A percentile compares a stretch with the other conserved stretches of the same genome.
These are phyloP conservation scores for Penicillium sp. DNA, from an alignment of 2,329 filamentous ascomycete species.

Conservation along the genomic window DNA sequence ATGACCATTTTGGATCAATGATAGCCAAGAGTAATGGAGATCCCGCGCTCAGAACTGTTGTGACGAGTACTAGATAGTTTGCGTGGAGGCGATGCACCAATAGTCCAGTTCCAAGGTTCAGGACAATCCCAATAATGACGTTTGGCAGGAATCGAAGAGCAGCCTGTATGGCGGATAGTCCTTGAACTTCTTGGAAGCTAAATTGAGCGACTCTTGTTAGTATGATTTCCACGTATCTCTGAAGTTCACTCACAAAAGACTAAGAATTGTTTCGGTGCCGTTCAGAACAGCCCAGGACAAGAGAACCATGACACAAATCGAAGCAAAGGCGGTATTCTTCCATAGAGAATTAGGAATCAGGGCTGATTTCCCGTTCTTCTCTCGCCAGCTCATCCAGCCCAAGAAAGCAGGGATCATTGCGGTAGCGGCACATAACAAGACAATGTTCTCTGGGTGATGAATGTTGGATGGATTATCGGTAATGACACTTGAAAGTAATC, in stretches of 20 bases:
- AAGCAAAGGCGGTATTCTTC: conserved; percentile 40
- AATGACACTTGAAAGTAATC: conserved; percentile 27
- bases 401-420: background rate
- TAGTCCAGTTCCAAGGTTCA: conserved; percentile 55
- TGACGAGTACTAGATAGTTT: conserved; percentile 50
- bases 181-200: conserved; percentile 8
- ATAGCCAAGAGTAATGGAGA: conserved; percentile 56
- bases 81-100: conserved; percentile 54
- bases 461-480: conserved; percentile 44
- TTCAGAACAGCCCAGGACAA: conserved; percentile 47
- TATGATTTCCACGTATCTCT: conserved; percentile 39
- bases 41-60: conserved; percentile 42
- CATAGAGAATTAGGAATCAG: conserved; percentile 46
- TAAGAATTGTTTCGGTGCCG: conserved; percentile 56
- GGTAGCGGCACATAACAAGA: background rate
- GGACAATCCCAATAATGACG: conserved; percentile 31
- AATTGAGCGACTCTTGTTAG: conserved; percentile 36
- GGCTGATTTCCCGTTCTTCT: conserved; percentile 25
- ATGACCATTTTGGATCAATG: conserved; percentile 52
- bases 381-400: conserved; percentile 1
- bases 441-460: conserved; percentile 23
- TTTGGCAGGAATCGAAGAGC: background rate
- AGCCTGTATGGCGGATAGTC: conserved; percentile 1
- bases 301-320: conserved; percentile 43
- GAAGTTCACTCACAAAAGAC: conserved; percentile 56